These are phyloP conservation scores for Danielozyma ontarioensis DNA, from an alignment of 805 yeast species.

Conservation along the genomic window DNA sequence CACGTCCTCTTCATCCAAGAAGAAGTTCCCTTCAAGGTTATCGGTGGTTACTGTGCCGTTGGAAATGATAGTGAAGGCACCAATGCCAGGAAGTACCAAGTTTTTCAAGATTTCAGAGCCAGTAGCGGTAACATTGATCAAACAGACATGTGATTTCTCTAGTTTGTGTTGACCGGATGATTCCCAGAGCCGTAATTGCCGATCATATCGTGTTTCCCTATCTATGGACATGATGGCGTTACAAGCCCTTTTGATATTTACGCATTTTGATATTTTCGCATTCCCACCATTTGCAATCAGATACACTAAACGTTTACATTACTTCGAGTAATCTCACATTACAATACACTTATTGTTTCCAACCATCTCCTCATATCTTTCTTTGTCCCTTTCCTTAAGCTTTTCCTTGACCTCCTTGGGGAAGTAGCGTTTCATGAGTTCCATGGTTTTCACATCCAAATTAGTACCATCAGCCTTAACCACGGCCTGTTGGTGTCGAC, in stretches of 20 bases:
- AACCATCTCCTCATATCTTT: slow-evolving; percentile 27
- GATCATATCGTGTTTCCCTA: slow-evolving; percentile 60
- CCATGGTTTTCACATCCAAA: slow-evolving; percentile 50
- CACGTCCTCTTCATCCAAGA: slow-evolving; percentile 41
- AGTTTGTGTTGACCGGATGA: slow-evolving; percentile 63
- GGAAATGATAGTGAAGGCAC: slow-evolving; percentile 59
- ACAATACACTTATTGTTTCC: slow-evolving; percentile 18
- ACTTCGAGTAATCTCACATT: slow-evolving; percentile 1
- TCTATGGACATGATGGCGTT: slow-evolving; percentile 21
- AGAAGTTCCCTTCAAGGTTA: slow-evolving; percentile 60
- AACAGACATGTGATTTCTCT: slow-evolving; percentile 52
- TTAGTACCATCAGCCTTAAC: slow-evolving; percentile 54
- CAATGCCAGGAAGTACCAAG: slow-evolving; percentile 68
- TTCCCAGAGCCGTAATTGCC: slow-evolving; percentile 90
- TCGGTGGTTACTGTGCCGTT: slow-evolving; percentile 28
- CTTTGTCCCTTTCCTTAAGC: slow-evolving; percentile 45
- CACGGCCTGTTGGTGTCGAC: slow-evolving; percentile 50
- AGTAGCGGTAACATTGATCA: slow-evolving; percentile 52
- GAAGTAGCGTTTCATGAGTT: slow-evolving; percentile 52
- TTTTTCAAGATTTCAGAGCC: slow-evolving; percentile 74
- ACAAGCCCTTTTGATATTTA: slow-evolving; percentile 9
- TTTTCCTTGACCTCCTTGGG: slow-evolving; percentile 65
- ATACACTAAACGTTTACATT: not conserved
- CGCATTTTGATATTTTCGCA: slow-evolving; percentile 1
- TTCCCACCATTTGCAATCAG: not conserved